These are phyloP conservation scores for Solanum dulcamara DNA, from an alignment of 257 asterid species.

Conservation along the genomic window DNA sequence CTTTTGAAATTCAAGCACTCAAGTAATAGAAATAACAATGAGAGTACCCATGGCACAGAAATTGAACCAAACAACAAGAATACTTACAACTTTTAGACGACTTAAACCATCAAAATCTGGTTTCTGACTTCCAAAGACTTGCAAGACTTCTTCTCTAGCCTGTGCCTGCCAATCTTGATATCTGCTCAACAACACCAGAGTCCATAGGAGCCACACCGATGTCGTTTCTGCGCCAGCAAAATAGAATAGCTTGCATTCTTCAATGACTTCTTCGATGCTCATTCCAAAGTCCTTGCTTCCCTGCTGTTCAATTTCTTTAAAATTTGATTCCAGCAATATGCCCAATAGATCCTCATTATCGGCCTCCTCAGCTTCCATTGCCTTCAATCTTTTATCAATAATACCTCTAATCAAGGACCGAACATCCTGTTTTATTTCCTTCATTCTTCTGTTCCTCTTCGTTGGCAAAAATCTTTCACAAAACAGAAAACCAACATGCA, in stretches of 20 bases:
- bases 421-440: not conserved
- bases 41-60: not conserved
- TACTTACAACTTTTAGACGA: slow-evolving; percentile 24
- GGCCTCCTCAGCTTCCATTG: slow-evolving; percentile 1
- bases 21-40: not conserved
- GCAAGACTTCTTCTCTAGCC: slow-evolving; percentile 28
- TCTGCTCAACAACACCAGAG: slow-evolving; percentile 28
- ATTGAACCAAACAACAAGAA: not conserved
- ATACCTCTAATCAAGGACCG: slow-evolving; percentile 8
- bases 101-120: slow-evolving; percentile 18
- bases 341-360: slow-evolving; percentile 8
- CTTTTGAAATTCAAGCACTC: too few species aligned
- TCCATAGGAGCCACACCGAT: slow-evolving; percentile 42
- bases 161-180: slow-evolving; percentile 22
- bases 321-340: slow-evolving; percentile 3
- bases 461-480: slow-evolving; percentile 27
- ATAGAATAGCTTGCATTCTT: slow-evolving; percentile 46
- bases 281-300: slow-evolving; percentile 7
- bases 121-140: slow-evolving; percentile 15
- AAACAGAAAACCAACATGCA: not conserved
- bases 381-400: slow-evolving; percentile 20
- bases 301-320: slow-evolving; percentile 1
- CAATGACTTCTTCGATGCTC: slow-evolving; percentile 16
- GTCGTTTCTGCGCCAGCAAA: slow-evolving; percentile 53
- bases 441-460: slow-evolving; percentile 18